Evolutionary conservation across 2,329 filamentous ascomycete genomes (phyloP), one percentile per base, ranked within the genome.

Genomic region (Colletotrichum sublineola): DNA sequence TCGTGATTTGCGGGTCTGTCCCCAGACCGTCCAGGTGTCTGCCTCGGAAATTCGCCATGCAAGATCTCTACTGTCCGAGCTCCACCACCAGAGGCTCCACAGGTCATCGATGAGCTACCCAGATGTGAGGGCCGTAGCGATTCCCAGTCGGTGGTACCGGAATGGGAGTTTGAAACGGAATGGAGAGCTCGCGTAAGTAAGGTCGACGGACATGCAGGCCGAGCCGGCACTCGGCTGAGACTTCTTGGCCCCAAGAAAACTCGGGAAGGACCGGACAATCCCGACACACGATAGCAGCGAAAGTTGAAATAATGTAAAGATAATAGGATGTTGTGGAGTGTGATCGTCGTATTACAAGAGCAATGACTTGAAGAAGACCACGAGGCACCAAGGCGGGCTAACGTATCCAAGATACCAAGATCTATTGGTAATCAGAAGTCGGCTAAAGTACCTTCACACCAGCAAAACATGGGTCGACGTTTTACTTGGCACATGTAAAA

Each of bases 341-440:
- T 36, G 2, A n/a, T 36, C 29, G 6, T 14, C 15, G 20, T 18
- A 5, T 64, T 31, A 3, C 7, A 7, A 42, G 33, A 9, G 57
- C 50, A 24, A 7, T 33, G 52, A 40, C 18, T 42, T 52, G 68
- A 58, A n/a, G 14, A 38, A 58, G 42, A 52, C 42, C 12, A 42
- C 38, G 52, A 50, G 68, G 50, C 58, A 58, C 50, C 36, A 62
- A 29, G 46, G 46, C 60, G 48, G 33, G 60, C 69, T 66, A 72
- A 72, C 53, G 38, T 18, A 9, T 3, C 65, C 65, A 69, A 69
- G 69, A 69, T 9, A 31, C 65, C 60, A 61, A 68, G 66, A 64
- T 15, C 15, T 64, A 60, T 68, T 68, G 66, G 53, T 55, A 20
- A 46, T 50, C 69, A 66, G 69, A 60, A 55, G 58, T 72, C 64